These are phyloP conservation scores for Malassezia yamatoensis DNA, from an alignment of 1,284 basidiomycete genomes.

Conservation along the genomic window DNA sequence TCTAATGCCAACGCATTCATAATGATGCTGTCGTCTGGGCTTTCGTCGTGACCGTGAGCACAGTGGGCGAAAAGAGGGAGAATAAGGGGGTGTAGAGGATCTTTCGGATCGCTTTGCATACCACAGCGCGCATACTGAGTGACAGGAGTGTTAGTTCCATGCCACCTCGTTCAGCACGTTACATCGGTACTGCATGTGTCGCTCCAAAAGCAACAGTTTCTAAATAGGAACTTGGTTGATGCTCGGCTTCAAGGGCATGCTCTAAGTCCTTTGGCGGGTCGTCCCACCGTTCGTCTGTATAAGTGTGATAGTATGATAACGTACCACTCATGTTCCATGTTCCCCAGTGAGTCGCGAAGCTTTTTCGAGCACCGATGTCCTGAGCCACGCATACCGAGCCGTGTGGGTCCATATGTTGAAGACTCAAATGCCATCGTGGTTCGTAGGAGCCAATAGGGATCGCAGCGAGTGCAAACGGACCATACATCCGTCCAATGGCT, in stretches of 20 bases:
- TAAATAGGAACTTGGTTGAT: slow-evolving; percentile 14
- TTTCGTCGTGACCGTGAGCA: no score
- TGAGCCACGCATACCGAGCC: slow-evolving; percentile 28
- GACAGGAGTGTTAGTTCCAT: background rate
- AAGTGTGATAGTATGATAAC: slow-evolving; percentile 21
- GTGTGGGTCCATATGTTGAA: slow-evolving; percentile 32
- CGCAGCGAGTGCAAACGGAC: slow-evolving; percentile 50
- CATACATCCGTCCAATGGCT: slow-evolving; percentile 50
- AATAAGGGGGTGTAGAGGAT: slow-evolving; percentile 1
- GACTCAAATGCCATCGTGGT: slow-evolving; percentile 34
- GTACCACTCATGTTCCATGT: slow-evolving; percentile 51
- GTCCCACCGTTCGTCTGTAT: slow-evolving; percentile 29
- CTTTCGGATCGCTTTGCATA: background rate
- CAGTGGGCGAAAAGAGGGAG: background rate
- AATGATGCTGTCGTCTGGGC: no score
- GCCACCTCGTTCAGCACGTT: slow-evolving; percentile 8
- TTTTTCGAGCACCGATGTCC: slow-evolving; percentile 30
- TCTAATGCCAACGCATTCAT: no score
- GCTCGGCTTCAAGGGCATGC: slow-evolving; percentile 17
- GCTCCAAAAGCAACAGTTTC: slow-evolving; percentile 27
- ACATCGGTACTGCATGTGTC: slow-evolving; percentile 14
- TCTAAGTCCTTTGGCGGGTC: slow-evolving; percentile 26
- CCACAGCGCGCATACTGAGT: slow-evolving; percentile 1
- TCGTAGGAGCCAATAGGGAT: slow-evolving; percentile 51
- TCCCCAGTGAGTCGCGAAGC: slow-evolving; percentile 51